Percentiles rank a stretch among this genome's conserved stretches.
These are phyloP conservation scores for Phlebiopsis flavidoalba DNA, from an alignment of 768 basidiomycete genomes.

Conservation along the genomic window DNA sequence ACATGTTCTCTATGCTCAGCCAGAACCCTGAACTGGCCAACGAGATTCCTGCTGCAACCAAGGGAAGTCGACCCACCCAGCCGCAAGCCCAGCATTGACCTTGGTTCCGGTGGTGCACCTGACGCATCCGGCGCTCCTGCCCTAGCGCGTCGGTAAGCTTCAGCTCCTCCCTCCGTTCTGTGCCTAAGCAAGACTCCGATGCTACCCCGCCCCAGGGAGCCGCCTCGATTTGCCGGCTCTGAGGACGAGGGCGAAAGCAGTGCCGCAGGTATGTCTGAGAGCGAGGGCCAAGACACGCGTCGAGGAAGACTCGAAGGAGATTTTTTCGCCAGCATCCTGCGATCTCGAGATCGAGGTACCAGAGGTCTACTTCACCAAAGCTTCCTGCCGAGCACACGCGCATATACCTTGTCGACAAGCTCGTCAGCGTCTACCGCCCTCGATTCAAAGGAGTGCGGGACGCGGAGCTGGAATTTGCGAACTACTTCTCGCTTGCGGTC, in stretches of 20 bases:
- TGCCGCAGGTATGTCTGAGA: conserved; percentile 52
- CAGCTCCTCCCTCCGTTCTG: conserved; percentile 77
- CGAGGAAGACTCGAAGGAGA: conserved; percentile 77
- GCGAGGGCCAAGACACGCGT: conserved; percentile 71
- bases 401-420: conserved; percentile 64
- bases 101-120: conserved; percentile 37
- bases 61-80: conserved; percentile 48
- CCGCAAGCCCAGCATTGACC: conserved; percentile 47
- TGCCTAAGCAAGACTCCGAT: conserved; percentile 42
- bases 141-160: conserved; percentile 66
- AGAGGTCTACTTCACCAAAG: conserved; percentile 75
- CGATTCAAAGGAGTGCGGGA: conserved; percentile 80
- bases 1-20: conserved; percentile 87
- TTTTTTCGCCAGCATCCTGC: conserved; percentile 80
- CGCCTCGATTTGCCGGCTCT: conserved; percentile 43
- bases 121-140: conserved; percentile 31
- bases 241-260: conserved; percentile 33
- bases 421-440: conserved; percentile 66
- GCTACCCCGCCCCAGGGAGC: conserved; percentile 41
- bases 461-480: conserved; percentile 69
- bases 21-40: conserved; percentile 51
- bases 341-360: conserved; percentile 87
- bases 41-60: conserved; percentile 37
- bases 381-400: conserved; percentile 64
- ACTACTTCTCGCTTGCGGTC: conserved; percentile 62